Base-by-base conservation (phyloP, 192 early-diverging fungal genomes). In the Coemansia sp. region DNA sequence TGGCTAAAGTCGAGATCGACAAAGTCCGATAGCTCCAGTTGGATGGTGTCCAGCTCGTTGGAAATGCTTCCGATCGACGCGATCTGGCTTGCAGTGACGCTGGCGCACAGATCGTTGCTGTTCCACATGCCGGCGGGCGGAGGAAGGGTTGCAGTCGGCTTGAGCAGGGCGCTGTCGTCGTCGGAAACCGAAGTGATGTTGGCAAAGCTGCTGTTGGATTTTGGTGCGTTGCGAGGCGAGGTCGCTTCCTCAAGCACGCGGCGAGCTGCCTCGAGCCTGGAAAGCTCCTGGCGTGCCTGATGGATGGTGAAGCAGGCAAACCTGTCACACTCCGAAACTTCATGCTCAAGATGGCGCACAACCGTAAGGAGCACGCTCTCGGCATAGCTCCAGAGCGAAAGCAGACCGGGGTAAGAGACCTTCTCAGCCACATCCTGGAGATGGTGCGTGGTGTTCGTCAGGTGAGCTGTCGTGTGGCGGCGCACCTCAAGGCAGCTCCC, bases 301-400 rank as follows among this genome's bases (percentile, higher is more conserved):
- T 76, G 72, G 52, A 79, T 80, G n/a, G 73, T 71, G 44, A 78
- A 78, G 59, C 69, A 76, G 20, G 90, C 85, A 49, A 87, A 80
- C 24, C 71, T 62, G 73, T 93, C 89, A 60, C 82, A 85, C 71
- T 83, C 84, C 21, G 84, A 74, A 23, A 91, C 85, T 45, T 88
- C 89, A 56, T 88, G 84, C 46, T 87, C 75, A 61, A 93, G 72
- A 14, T 85, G 78, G 41, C 89, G 84, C 11, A 88, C 80, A 85
- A 92, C 88, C 45, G 86, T 80, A 62, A 88, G 85, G 59, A 90
- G 83, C 63, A 99, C 77, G 55, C 91, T 89, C 48, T 88, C 84
- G 15, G 95, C 93, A 78, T 97, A 99, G 51, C 88, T 84, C 93
- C 93, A 95, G 41, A 92, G 86, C 60, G 91, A 87, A 16, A 94